Evolutionary conservation across 192 early-diverging fungal species (phyloP), one percentile per base, ranked within the genome.

Genomic region (Chytriomyces confervae): DNA sequence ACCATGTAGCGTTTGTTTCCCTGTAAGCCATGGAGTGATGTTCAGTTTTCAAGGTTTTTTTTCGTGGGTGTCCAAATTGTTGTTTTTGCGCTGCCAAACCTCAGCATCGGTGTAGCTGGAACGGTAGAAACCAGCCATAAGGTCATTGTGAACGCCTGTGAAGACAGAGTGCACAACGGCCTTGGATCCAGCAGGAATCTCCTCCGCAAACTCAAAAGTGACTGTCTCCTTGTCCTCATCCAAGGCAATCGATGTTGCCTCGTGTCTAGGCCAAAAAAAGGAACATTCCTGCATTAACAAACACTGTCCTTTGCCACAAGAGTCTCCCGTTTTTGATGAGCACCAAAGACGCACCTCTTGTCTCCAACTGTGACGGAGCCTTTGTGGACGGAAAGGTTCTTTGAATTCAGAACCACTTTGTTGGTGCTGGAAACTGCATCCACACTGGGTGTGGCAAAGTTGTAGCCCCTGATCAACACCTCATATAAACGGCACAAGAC

Each of bases 81-180:
- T 1, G 0, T 57, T 20, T 20, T 64, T 27, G 44, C 11, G 18
- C 11, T 46, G 18, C 9, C 60, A 62, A 23, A 74, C 94, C 46
- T 84, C 79, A 16, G 73, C 80, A 74, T 89, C 86, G 57, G 86
- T 86, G 82, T 92, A 97, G 45, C 86, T 86, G 65, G 90, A 91
- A 57, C 96, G 91, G 86, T 98, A 99, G 83, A 99, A 98, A 2
- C 97, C 96, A 50, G 88, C 87, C 96, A 99, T 96, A 76, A 93
- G 88, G 44, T 79, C 87, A 66, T 85, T 86, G 80, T 88, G 87
- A 29, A 79, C 79, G 60, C 87, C 87, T 11, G 84, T 81, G 80
- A 89, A 90, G 62, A 84, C 80, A 53, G 82, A 49, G 62, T 69
- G 50, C 6, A 90, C 75, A 45, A 77, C 61, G n/a, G 83, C 88